Percentiles rank a stretch among this genome's conserved stretches.
Evolutionary conservation across 2,329 filamentous ascomycete species (phyloP).

Genomic region (Xylariaceae sp.): DNA sequence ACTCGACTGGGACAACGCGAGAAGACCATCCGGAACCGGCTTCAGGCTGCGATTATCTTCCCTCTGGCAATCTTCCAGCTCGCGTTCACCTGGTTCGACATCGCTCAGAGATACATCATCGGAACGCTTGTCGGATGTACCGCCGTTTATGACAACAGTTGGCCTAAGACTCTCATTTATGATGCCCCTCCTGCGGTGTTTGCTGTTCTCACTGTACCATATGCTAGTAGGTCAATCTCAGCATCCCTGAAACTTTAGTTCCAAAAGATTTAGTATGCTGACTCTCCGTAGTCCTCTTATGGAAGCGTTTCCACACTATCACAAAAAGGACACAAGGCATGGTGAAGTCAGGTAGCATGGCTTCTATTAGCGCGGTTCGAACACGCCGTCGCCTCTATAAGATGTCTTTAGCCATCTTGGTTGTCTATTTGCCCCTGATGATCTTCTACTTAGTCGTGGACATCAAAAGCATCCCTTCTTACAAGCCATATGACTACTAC

Average conservation of each 20-base stretch:
- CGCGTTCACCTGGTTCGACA: conserved; percentile 44
- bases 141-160: conserved; percentile 41
- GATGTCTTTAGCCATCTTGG: conserved; percentile 49
- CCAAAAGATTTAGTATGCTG: background rate
- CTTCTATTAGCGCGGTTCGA: conserved; percentile 41
- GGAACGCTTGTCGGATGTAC: conserved; percentile 48
- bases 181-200: conserved; percentile 43
- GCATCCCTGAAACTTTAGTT: no score
- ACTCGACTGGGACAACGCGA: conserved; percentile 39
- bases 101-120: conserved; percentile 46
- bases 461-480: conserved; percentile 28
- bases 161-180: conserved; percentile 48
- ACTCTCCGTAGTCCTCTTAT: conserved; percentile 35
- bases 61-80: conserved; percentile 48
- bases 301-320: conserved; percentile 45
- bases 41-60: conserved; percentile 54
- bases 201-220: conserved; percentile 41
- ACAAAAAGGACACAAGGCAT: conserved; percentile 38
- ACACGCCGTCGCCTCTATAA: conserved; percentile 52
- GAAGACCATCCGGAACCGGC: conserved; percentile 38
- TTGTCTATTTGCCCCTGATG: conserved; percentile 49
- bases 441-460: conserved; percentile 40
- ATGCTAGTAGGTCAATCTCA: conserved; percentile 49
- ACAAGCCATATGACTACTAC: conserved; percentile 38
- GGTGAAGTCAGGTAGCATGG: conserved; percentile 38